phyloP scores from a whole-genome alignment of 1,284 basidiomycete genomes.

The Chondrostereum purpureum region DNA sequence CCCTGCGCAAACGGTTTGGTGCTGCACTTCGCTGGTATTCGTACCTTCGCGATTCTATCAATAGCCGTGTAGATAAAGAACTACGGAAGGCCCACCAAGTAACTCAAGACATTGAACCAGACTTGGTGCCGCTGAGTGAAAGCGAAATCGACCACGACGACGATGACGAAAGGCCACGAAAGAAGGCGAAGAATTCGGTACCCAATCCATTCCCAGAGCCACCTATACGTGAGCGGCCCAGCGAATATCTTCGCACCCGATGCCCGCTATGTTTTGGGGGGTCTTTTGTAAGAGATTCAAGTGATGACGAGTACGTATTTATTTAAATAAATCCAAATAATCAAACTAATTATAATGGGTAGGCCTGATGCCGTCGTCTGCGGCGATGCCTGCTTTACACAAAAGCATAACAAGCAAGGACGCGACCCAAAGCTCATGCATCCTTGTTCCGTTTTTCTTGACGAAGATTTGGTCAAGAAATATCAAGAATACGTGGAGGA shows the following conservation, averaged over 20 bases:
- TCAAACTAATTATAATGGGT: not conserved
- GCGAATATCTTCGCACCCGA: slow-evolving; percentile 7
- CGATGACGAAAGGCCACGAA: not conserved
- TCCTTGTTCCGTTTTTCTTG: slow-evolving; percentile 15
- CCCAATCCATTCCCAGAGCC: not conserved
- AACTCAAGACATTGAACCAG: not conserved
- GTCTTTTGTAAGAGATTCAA: slow-evolving; percentile 1
- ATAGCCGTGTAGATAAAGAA: not conserved
- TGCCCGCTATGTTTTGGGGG: slow-evolving; percentile 9
- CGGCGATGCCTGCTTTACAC: slow-evolving; percentile 13
- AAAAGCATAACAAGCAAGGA: slow-evolving; percentile 11
- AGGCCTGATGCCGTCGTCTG: slow-evolving; percentile 5
- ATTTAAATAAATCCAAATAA: not conserved
- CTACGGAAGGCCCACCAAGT: not conserved
- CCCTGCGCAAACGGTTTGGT: slow-evolving; percentile 12
- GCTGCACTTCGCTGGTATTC: slow-evolving; percentile 14
- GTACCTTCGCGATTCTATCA: slow-evolving; percentile 6
- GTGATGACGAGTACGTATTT: not conserved
- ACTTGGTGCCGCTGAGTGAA: not conserved
- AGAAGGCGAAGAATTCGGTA: not conserved
- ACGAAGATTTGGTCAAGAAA: slow-evolving; percentile 1
- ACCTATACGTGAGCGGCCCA: not conserved
- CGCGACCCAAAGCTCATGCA: slow-evolving; percentile 6
- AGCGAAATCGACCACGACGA: not conserved
- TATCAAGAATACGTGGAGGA: slow-evolving; percentile 10